A percentile compares a stretch with the other conserved stretches of the same genome.
These are phyloP conservation scores for Geosmithia flava DNA, from an alignment of 2,329 filamentous ascomycete genomes.

Conservation along the genomic window DNA sequence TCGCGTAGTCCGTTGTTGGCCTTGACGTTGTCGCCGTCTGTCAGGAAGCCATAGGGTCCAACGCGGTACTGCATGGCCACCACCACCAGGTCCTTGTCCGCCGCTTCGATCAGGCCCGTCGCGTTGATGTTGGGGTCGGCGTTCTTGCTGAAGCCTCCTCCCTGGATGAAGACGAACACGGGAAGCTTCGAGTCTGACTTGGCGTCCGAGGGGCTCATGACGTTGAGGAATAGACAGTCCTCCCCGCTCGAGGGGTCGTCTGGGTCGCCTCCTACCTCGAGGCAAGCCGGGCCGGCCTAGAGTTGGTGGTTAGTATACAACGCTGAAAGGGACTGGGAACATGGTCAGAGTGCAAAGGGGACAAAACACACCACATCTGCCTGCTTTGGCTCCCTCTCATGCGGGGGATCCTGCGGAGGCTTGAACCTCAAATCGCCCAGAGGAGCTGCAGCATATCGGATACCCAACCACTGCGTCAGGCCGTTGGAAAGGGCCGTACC, in stretches of 20 bases:
- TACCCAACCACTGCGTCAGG: slow-evolving; percentile 59
- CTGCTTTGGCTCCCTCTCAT: slow-evolving; percentile 28
- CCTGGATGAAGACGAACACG: slow-evolving; percentile 48
- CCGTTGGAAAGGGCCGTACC: slow-evolving; percentile 43
- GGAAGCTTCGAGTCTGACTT: slow-evolving; percentile 40
- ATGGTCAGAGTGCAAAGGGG: neutral
- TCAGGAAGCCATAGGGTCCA: slow-evolving; percentile 61
- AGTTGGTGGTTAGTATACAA: neutral
- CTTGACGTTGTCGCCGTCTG: slow-evolving; percentile 40
- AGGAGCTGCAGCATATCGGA: slow-evolving; percentile 63
- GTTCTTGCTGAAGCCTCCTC: slow-evolving; percentile 45
- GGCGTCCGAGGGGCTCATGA: slow-evolving; percentile 45
- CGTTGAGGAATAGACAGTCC: slow-evolving; percentile 59
- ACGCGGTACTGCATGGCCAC: slow-evolving; percentile 70
- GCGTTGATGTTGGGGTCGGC: slow-evolving; percentile 43
- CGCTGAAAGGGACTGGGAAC: neutral
- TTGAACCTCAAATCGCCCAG: slow-evolving; percentile 53
- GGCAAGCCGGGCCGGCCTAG: slow-evolving; percentile 14
- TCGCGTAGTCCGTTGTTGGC: slow-evolving; percentile 61
- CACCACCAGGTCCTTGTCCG: slow-evolving; percentile 50
- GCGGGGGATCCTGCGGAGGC: slow-evolving; percentile 49
- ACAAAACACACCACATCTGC: slow-evolving; percentile 36
- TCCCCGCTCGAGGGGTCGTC: slow-evolving; percentile 24
- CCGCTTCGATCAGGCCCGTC: slow-evolving; percentile 42
- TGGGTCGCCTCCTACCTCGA: slow-evolving; percentile 12